A percentile compares a stretch with the other conserved stretches of the same genome.
phyloP scores from a whole-genome alignment of 2,329 filamentous ascomycete genomes.

The Neonectria ditissima region DNA sequence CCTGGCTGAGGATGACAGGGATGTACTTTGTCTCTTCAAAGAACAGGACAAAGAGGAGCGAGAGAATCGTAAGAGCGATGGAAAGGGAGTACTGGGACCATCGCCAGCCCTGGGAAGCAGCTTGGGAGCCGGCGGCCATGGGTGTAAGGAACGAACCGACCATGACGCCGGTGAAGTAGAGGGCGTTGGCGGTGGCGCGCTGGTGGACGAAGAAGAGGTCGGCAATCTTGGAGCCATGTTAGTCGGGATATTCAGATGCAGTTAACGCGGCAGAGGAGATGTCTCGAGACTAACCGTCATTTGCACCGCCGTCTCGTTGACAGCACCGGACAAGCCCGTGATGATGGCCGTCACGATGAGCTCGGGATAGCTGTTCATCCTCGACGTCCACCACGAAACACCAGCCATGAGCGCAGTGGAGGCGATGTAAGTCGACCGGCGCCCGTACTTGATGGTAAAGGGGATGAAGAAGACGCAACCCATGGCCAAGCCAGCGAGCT shows the following conservation, averaged over 20 bases:
- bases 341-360: slow-evolving; percentile 44
- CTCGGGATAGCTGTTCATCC: slow-evolving; percentile 38
- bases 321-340: slow-evolving; percentile 52
- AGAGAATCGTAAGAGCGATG: slow-evolving; percentile 39
- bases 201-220: slow-evolving; percentile 52
- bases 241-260: too few relatives aligned
- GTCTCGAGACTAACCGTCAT: slow-evolving; percentile 48
- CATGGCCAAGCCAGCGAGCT: slow-evolving; percentile 48
- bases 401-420: slow-evolving; percentile 42
- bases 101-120: slow-evolving; percentile 40
- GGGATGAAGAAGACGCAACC: slow-evolving; percentile 52
- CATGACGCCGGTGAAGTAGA: slow-evolving; percentile 50
- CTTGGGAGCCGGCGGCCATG: slow-evolving; percentile 46
- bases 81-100: slow-evolving; percentile 43
- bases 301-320: slow-evolving; percentile 54
- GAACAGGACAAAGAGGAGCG: slow-evolving; percentile 35
- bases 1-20: slow-evolving; percentile 28
- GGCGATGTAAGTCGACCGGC: slow-evolving; percentile 48
- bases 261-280: neutral
- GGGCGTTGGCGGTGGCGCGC: slow-evolving; percentile 46
- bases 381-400: slow-evolving; percentile 39
- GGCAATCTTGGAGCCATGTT: slow-evolving; percentile 36
- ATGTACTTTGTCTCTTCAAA: slow-evolving; percentile 50
- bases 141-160: slow-evolving; percentile 47
- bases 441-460: slow-evolving; percentile 50